Base-by-base conservation (phyloP, 2,329 filamentous ascomycete genomes). In the Verticillium klebahnii region DNA sequence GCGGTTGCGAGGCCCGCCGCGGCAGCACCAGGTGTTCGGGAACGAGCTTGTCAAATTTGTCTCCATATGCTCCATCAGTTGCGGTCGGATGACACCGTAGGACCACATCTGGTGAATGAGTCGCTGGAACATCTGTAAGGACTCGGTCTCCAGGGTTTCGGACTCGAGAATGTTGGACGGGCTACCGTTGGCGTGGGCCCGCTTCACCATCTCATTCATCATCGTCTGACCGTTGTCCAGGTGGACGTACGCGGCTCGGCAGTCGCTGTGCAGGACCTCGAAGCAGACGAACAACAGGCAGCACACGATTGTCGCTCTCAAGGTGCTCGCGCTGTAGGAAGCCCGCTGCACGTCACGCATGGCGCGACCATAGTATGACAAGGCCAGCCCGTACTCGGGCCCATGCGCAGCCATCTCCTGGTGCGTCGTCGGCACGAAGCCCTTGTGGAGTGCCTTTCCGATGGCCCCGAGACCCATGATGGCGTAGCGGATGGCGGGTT, bases 231-330 rank as follows among this genome's bases (percentile, higher is more conserved):
- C 77, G 60, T 72, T 73, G 56, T 67, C 69, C 56, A 77, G 68
- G 63, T 78, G 77, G 8, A 69, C 65, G 15, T 75, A 67, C 0
- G 75, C 75, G 1, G 71, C 71, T 23, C 67, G 66, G 11, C 67
- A 65, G 62, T 77, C 76, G 25, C 72, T 73, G 62, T 78, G 75
- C 45, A 76, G 60, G 2, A 70, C 69, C 60, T 77, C 75, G 59
- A 77, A 76, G 59, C 74, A 69, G 60, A 73, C 69, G 64, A 77
- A 77, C 52, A 77, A 70, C 57, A 77, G 68, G 60, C 71, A 76
- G 61, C 73, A 73, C 3, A 77, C 58, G 11, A 76, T 69, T 1
- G 73, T 72, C 2, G 71, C 68, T 12, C 66, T 66, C 2, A 72
- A 63, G 32, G 66, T 67, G 5, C 62, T 64, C 7, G 63, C 61